Evolutionary conservation across 352 stramenopile genomes (phyloP).

Genomic region (Blastocystis sp.): DNA sequence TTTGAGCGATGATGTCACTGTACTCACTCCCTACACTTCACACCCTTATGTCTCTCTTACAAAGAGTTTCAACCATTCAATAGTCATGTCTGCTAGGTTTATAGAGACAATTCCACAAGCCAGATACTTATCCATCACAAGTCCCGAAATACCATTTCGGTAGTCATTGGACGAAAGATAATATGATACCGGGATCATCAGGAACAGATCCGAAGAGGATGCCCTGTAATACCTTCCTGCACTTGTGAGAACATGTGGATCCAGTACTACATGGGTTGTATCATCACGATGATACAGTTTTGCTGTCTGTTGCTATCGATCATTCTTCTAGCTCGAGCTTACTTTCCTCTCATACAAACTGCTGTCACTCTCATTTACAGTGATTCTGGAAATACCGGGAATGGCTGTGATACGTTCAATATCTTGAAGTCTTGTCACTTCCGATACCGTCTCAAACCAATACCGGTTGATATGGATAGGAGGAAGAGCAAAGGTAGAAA

Average conservation of each 20-base stretch:
- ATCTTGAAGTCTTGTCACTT: neutral
- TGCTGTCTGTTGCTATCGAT: neutral
- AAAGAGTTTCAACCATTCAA: conserved; percentile 14
- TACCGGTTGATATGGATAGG: neutral
- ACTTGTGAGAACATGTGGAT: conserved; percentile 23
- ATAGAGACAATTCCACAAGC: neutral
- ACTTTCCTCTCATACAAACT: neutral
- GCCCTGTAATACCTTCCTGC: neutral
- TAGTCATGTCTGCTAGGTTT: neutral
- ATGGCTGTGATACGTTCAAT: too few relatives aligned
- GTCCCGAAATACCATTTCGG: conserved; percentile 8
- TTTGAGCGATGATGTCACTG: neutral
- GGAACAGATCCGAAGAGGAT: neutral
- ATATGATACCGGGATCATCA: conserved; percentile 23
- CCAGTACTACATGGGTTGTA: neutral
- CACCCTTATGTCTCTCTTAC: neutral
- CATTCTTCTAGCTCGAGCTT: neutral
- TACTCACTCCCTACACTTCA: conserved; percentile 17
- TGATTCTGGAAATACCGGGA: too few relatives aligned
- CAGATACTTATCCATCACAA: conserved; percentile 42
- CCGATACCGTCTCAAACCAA: conserved; percentile 23
- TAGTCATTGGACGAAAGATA: conserved; percentile 20
- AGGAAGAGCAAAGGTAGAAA: neutral
- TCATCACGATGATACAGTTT: conserved; percentile 1
- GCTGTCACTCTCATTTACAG: neutral